These are phyloP conservation scores for Rhazya stricta DNA, from an alignment of 257 asterid species.

Conservation along the genomic window DNA sequence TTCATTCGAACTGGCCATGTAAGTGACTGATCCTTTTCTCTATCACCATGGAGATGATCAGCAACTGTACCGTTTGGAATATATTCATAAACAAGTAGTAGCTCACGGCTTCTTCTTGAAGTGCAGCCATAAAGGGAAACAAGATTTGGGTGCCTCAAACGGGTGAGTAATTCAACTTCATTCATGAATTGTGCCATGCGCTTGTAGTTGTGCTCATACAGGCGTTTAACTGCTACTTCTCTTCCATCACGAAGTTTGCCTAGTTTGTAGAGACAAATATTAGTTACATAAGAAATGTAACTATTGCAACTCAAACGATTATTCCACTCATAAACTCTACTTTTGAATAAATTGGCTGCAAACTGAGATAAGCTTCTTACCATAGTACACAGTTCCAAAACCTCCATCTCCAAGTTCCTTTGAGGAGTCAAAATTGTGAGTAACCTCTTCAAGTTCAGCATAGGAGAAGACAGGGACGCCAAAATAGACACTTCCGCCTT, in stretches of 20 bases:
- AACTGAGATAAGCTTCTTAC: slow-evolving; percentile 28
- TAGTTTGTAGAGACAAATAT: slow-evolving; percentile 14
- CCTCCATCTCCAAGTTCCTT: slow-evolving; percentile 84
- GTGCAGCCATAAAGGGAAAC: slow-evolving; percentile 82
- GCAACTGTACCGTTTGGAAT: slow-evolving; percentile 68
- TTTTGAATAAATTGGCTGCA: neutral
- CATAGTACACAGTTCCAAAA: slow-evolving; percentile 77
- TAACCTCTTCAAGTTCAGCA: slow-evolving; percentile 57
- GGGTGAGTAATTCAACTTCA: slow-evolving; percentile 51
- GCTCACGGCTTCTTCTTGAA: slow-evolving; percentile 58
- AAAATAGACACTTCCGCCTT: slow-evolving; percentile 38
- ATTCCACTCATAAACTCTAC: neutral
- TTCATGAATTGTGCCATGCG: slow-evolving; percentile 69
- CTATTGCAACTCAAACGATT: neutral
- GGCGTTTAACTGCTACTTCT: slow-evolving; percentile 81
- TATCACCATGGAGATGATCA: slow-evolving; percentile 63
- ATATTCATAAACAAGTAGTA: slow-evolving; percentile 75
- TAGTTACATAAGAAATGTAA: neutral
- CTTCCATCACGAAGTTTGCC: slow-evolving; percentile 74
- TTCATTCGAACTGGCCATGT: slow-evolving; percentile 58
- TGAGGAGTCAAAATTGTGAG: slow-evolving; percentile 49
- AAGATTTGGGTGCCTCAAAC: slow-evolving; percentile 60
- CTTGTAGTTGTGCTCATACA: slow-evolving; percentile 64
- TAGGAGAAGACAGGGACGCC: slow-evolving; percentile 66
- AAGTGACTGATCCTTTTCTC: slow-evolving; percentile 36